These are phyloP conservation scores for Thalassia testudinum DNA, from an alignment of 116 monocot genomes.

Conservation along the genomic window DNA sequence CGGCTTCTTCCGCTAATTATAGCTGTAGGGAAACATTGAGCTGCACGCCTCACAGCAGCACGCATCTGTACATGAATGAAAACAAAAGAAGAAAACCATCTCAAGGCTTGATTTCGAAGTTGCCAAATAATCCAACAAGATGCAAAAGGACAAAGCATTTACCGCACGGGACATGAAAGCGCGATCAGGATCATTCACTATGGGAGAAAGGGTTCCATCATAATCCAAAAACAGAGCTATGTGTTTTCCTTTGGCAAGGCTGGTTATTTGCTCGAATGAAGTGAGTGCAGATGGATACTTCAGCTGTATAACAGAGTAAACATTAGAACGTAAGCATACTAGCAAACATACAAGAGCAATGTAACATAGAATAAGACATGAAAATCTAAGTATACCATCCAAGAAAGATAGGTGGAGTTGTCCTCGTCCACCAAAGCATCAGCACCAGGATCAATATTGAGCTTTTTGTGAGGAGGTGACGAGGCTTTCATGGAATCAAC, in stretches of 20 bases:
- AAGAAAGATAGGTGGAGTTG: constrained; percentile 26
- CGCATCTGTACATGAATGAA: constrained; percentile 43
- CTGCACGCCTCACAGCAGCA: constrained; percentile 45
- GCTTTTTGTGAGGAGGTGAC: constrained; percentile 54
- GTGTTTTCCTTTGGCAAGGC: constrained; percentile 26
- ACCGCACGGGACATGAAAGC: constrained; percentile 63
- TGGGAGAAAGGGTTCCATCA: constrained; percentile 75
- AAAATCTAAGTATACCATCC: constrained; percentile 44
- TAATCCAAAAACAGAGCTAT: constrained; percentile 72
- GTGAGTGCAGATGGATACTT: constrained; percentile 56
- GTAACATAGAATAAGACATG: background rate
- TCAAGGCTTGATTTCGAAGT: too few species aligned
- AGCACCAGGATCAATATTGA: constrained; percentile 22
- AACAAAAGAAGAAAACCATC: too few species aligned
- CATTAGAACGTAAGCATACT: background rate
- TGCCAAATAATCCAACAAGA: background rate
- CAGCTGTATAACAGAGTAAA: constrained; percentile 11
- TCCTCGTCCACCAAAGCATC: constrained; percentile 16
- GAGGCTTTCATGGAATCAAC: constrained; percentile 74
- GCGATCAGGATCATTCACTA: constrained; percentile 60
- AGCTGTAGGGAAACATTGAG: constrained; percentile 75
- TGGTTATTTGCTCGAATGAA: constrained; percentile 41
- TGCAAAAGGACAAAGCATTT: constrained; percentile 2
- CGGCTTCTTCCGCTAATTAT: constrained; percentile 92
- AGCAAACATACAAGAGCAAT: background rate